A percentile compares a stretch with the other conserved stretches of the same genome.
Evolutionary conservation across 495 filamentous ascomycete species (phyloP).

Genomic region (Penicillium flavigenum): DNA sequence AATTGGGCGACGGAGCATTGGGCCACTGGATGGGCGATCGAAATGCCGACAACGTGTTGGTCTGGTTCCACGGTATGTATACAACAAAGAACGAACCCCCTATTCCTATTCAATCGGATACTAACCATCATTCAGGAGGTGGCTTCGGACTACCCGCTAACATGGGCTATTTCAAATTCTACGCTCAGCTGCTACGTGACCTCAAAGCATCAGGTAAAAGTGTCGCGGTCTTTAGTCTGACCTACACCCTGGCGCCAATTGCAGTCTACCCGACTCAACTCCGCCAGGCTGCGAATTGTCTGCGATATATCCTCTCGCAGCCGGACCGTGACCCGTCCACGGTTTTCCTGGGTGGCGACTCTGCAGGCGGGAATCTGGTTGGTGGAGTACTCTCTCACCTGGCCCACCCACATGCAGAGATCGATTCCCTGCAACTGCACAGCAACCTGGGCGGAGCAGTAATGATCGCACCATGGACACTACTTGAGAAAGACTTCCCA

Average conservation of each 20-base stretch:
- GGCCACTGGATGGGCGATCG: conserved; percentile 61
- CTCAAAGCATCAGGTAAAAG: conserved; percentile 36
- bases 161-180: conserved; percentile 53
- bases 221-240: conserved; percentile 51
- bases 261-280: conserved; percentile 61
- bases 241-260: conserved; percentile 60
- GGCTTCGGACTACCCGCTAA: conserved; percentile 56
- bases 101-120: not conserved
- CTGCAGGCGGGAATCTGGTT: conserved; percentile 62
- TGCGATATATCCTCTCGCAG: conserved; percentile 52
- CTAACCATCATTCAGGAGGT: conserved; percentile 43
- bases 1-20: conserved; percentile 51
- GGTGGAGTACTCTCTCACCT: conserved; percentile 59
- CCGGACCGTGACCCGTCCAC: conserved; percentile 38
- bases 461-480: conserved; percentile 59
- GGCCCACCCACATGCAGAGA: conserved; percentile 57
- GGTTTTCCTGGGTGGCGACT: conserved; percentile 62
- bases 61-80: conserved; percentile 60
- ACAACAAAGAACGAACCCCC: not conserved
- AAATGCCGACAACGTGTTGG: conserved; percentile 52
- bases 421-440: conserved; percentile 31
- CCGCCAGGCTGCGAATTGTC: conserved; percentile 51
- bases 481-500: conserved; percentile 43
- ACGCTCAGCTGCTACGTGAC: conserved; percentile 43
- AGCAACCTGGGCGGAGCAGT: conserved; percentile 46